Percentiles rank a stretch among this genome's conserved stretches.
Evolutionary conservation across 2,329 filamentous ascomycete species (phyloP).

Genomic region (Gliomastix tumulicola): DNA sequence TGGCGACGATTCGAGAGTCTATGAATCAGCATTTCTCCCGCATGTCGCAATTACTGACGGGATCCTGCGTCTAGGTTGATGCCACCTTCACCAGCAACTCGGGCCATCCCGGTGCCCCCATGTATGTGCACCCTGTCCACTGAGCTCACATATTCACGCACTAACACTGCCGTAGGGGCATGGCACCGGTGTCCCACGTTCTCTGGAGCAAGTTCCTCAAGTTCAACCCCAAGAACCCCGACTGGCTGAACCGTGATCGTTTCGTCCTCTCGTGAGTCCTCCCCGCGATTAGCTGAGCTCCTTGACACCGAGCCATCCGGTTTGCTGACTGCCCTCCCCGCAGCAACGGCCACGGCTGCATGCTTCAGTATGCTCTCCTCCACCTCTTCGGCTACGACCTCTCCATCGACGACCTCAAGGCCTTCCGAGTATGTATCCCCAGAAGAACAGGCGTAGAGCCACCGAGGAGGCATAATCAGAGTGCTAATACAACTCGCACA

Average conservation of each 20-base stretch:
- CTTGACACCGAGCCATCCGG: too few relatives aligned
- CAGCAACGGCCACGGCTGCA: constrained; percentile 97
- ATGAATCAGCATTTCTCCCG: too few relatives aligned
- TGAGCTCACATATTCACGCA: too few relatives aligned
- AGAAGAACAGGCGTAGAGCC: not conserved
- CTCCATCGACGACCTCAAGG: constrained; percentile 86
- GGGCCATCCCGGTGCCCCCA: constrained; percentile 96
- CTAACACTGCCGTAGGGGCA: constrained; percentile 51
- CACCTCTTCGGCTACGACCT: constrained; percentile 91
- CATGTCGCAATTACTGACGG: too few relatives aligned
- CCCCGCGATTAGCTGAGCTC: too few relatives aligned
- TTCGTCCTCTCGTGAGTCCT: constrained; percentile 94
- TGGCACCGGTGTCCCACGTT: constrained; percentile 94
- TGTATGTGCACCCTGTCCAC: constrained; percentile 58
- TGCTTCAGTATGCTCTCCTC: constrained; percentile 97
- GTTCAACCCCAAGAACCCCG: constrained; percentile 99
- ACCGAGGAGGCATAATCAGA: too few relatives aligned
- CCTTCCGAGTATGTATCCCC: constrained; percentile 73
- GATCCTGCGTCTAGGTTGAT: constrained; percentile 70
- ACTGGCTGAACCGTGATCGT: constrained; percentile 95
- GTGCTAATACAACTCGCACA: too few relatives aligned
- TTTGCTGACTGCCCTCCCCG: too few relatives aligned
- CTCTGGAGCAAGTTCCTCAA: constrained; percentile 99
- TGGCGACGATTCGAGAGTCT: too few relatives aligned
- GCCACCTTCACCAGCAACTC: constrained; percentile 94